A percentile compares a stretch with the other conserved stretches of the same genome.
Conservation (phyloP, 225 moss, liverwort and hornwort species). For the Sphagnum contortum region DNA sequence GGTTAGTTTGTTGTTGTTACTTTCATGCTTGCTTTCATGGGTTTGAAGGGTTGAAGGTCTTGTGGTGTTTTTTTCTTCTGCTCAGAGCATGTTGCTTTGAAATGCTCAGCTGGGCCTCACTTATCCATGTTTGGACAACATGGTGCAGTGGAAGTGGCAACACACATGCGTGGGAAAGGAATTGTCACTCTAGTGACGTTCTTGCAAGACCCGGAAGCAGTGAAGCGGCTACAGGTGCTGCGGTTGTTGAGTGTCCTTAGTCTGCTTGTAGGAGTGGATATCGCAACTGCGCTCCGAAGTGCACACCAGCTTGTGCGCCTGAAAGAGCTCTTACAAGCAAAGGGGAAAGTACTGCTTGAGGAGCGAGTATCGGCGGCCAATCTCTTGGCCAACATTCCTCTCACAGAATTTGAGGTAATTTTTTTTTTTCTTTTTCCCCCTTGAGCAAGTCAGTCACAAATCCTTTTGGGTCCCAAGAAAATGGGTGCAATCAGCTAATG, state of each 20-base stretch:
- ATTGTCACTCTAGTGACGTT: conserved; percentile 28
- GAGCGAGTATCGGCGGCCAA: conserved; percentile 47
- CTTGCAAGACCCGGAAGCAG: conserved; percentile 28
- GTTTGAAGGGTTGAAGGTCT: too few relatives aligned
- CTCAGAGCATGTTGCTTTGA: too few relatives aligned
- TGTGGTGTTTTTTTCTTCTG: too few relatives aligned
- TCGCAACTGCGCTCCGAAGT: conserved; percentile 36
- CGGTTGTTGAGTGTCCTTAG: conserved; percentile 44
- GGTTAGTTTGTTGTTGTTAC: conserved; percentile 11
- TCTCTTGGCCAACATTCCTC: conserved; percentile 42
- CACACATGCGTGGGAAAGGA: conserved; percentile 31
- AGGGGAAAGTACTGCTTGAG: conserved; percentile 25
- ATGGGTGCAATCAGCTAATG: background rate
- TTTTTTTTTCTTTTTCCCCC: background rate
- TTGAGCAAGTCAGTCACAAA: too few relatives aligned
- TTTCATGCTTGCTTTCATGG: too few relatives aligned
- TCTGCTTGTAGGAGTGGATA: conserved; percentile 38
- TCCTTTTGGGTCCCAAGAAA: background rate
- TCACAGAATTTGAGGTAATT: conserved; percentile 47
- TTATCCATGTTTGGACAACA: background rate
- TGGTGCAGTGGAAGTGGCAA: conserved; percentile 29
- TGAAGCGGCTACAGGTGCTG: conserved; percentile 25
- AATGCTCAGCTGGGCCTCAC: background rate
- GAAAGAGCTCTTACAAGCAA: conserved; percentile 31
- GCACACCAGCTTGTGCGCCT: conserved; percentile 35